Evolutionary conservation across 2,329 filamentous ascomycete genomes (phyloP).

Genomic region (Paraphaeosphaeria sporulosa): DNA sequence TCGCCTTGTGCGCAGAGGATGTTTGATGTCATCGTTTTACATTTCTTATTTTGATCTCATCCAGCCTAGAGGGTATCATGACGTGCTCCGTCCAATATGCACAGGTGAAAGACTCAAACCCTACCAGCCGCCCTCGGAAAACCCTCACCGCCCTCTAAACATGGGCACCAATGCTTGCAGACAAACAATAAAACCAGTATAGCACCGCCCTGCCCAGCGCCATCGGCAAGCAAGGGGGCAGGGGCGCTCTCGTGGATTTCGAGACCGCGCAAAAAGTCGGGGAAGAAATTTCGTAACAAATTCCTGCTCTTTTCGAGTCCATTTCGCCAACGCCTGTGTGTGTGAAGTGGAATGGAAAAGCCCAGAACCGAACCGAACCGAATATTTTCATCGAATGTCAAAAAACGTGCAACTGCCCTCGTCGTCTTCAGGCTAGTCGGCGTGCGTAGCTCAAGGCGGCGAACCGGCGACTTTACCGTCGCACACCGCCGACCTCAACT

Average conservation of each 20-base stretch:
- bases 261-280: neutral
- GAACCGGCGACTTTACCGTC: constrained; percentile 32
- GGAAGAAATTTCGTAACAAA: constrained; percentile 3
- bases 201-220: neutral
- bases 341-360: neutral
- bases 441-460: neutral
- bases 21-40: constrained; percentile 11
- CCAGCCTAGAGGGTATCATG: constrained; percentile 22
- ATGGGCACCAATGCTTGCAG: constrained; percentile 14
- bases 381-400: constrained; percentile 12
- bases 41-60: constrained; percentile 18
- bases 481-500: constrained; percentile 46
- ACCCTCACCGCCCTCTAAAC: constrained; percentile 9
- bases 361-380: neutral
- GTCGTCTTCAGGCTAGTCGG: neutral
- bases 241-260: neutral
- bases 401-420: neutral
- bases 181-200: neutral
- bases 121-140: neutral
- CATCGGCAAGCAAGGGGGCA: neutral
- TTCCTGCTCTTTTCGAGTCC: constrained; percentile 13
- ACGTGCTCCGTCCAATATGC: constrained; percentile 22
- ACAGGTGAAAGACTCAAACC: constrained; percentile 15
- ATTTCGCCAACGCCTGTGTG: constrained; percentile 5
- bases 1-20: too few species aligned